These are phyloP conservation scores for Brettanomyces bruxellensis DNA, from an alignment of 805 yeast species.

Conservation along the genomic window DNA sequence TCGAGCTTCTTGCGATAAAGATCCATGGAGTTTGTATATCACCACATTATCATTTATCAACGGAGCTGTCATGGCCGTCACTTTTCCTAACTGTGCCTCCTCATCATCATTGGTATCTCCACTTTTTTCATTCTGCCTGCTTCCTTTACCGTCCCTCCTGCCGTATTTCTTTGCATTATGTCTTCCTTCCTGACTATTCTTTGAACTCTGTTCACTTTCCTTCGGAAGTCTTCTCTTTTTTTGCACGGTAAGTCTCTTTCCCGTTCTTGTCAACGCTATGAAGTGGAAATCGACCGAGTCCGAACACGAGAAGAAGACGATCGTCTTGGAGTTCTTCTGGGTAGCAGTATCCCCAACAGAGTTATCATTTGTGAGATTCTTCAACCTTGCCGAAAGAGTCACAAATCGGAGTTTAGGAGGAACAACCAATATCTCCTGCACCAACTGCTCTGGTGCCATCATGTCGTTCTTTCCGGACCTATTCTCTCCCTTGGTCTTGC, in stretches of 20 bases:
- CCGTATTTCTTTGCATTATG: background rate
- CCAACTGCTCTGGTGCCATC: constrained; percentile 82
- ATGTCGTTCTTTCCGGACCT: constrained; percentile 16
- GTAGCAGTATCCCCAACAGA: background rate
- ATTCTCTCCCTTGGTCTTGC: background rate
- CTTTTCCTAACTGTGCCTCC: constrained; percentile 3
- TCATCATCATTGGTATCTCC: constrained; percentile 3
- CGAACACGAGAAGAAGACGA: constrained; percentile 87
- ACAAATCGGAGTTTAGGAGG: constrained; percentile 91
- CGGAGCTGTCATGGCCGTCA: constrained; percentile 46
- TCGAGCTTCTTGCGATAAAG: constrained; percentile 76
- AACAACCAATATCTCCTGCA: constrained; percentile 71
- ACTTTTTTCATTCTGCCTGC: background rate
- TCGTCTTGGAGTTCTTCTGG: constrained; percentile 37
- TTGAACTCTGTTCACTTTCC: constrained; percentile 14
- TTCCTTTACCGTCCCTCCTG: constrained; percentile 3
- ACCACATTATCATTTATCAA: constrained; percentile 34
- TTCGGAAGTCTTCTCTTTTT: constrained; percentile 4
- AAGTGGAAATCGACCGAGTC: constrained; percentile 96
- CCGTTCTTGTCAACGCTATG: constrained; percentile 57
- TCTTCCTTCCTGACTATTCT: constrained; percentile 14
- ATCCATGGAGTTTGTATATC: constrained; percentile 78
- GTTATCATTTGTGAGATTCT: constrained; percentile 32
- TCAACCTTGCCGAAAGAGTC: constrained; percentile 60
- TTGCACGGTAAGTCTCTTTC: constrained; percentile 25